A percentile compares a stretch with the other conserved stretches of the same genome.
Evolutionary conservation across 352 stramenopile genomes (phyloP).

Genomic region (Pythium plurisporium): DNA sequence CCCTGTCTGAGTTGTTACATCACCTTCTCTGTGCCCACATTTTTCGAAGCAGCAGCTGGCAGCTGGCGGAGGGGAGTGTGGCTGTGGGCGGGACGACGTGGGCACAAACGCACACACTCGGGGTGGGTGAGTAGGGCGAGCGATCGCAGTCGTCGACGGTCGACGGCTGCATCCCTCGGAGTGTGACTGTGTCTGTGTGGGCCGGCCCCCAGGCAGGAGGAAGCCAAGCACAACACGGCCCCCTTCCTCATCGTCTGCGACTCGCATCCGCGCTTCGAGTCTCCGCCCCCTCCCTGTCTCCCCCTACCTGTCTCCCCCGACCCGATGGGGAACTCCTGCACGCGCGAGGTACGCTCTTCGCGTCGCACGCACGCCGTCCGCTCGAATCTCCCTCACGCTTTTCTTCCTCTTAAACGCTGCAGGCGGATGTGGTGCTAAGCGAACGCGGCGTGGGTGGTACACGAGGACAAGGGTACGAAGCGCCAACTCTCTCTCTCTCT

Average conservation of each 20-base stretch:
- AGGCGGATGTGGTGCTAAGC: conserved; percentile 68
- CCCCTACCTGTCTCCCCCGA: no score
- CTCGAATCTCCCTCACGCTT: no score
- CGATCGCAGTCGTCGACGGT: no score
- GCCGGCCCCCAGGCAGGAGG: no score
- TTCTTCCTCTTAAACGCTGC: no score
- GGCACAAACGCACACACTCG: conserved; percentile 8
- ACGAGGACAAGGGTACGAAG: conserved; percentile 33
- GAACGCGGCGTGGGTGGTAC: conserved; percentile 32
- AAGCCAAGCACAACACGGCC: no score
- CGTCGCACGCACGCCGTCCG: neutral
- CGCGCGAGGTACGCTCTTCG: conserved; percentile 19
- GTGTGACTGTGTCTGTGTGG: no score
- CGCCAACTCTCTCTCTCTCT: neutral
- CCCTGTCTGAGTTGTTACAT: conserved; percentile 23
- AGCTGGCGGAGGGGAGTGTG: neutral
- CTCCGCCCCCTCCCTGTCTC: no score
- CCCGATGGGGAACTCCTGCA: conserved; percentile 28
- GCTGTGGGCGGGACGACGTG: neutral
- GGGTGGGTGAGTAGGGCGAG: no score
- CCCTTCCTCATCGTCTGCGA: neutral
- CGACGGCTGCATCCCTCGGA: no score
- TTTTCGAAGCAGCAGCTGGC: conserved; percentile 25
- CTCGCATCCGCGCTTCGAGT: neutral
- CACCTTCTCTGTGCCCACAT: conserved; percentile 23